These are phyloP conservation scores for Zizania latifolia DNA, from an alignment of 176 grass and related monocot genomes.

Conservation along the genomic window DNA sequence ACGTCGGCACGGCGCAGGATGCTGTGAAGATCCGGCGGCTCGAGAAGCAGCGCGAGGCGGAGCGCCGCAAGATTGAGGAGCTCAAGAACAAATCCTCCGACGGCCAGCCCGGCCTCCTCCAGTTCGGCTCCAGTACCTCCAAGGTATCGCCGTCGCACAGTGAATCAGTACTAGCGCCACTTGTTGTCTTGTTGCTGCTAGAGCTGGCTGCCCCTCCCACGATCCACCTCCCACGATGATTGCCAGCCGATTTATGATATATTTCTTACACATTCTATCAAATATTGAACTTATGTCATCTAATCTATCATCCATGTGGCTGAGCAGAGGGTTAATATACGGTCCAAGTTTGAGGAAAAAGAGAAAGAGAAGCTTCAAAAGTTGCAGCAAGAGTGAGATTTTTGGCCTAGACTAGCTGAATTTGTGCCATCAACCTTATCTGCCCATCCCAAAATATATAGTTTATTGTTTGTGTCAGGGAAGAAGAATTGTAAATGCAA, in stretches of 20 bases:
- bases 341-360: conserved; percentile 86
- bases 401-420: neutral
- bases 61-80: conserved; percentile 93
- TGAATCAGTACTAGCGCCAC: neutral
- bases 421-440: neutral
- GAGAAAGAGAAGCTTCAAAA: conserved; percentile 98
- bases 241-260: too few species aligned
- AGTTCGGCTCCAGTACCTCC: conserved; percentile 97
- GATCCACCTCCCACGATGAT: too few species aligned
- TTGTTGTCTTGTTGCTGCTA: too few species aligned
- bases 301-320: neutral
- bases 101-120: conserved; percentile 85
- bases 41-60: conserved; percentile 96
- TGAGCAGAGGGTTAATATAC: conserved; percentile 81
- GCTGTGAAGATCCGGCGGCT: conserved; percentile 93
- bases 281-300: neutral
- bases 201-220: too few species aligned
- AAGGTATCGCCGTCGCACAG: conserved; percentile 40
- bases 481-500: conserved; percentile 81
- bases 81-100: conserved; percentile 77
- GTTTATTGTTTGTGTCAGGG: conserved; percentile 42
- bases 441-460: conserved; percentile 15
- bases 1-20: conserved; percentile 90
- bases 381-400: conserved; percentile 68
- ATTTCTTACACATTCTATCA: neutral